These are phyloP conservation scores for Carex kokanica DNA, from an alignment of 176 grass and related monocot genomes.

Conservation along the genomic window DNA sequence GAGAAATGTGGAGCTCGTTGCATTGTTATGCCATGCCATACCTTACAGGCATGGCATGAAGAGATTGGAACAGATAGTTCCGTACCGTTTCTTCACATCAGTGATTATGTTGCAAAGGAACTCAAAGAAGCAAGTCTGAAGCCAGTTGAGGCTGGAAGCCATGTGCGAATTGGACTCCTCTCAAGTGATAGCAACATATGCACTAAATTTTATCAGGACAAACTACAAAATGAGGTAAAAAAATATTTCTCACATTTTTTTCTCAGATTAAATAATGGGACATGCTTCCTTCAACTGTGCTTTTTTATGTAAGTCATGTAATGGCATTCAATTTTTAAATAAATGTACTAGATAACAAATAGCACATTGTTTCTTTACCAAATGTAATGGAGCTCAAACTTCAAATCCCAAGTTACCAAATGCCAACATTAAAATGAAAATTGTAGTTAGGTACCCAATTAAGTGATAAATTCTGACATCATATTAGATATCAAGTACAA, in stretches of 20 bases:
- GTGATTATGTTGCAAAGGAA: slow-evolving; percentile 60
- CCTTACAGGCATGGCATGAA: slow-evolving; percentile 52
- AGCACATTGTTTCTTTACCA: background rate
- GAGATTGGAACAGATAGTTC: slow-evolving; percentile 58
- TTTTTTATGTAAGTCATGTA: background rate
- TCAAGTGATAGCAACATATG: slow-evolving; percentile 26
- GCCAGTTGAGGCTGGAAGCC: slow-evolving; percentile 69
- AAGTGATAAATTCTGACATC: background rate
- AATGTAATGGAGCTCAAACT: background rate
- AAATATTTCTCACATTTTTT: background rate
- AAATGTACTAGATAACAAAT: background rate
- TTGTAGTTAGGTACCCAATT: background rate
- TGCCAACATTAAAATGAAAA: background rate
- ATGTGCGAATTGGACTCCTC: slow-evolving; percentile 63
- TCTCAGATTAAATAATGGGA: background rate
- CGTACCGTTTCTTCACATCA: slow-evolving; percentile 50
- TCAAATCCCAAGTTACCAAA: background rate
- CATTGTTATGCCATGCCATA: slow-evolving; percentile 74
- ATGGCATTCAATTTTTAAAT: background rate
- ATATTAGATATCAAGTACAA: no score
- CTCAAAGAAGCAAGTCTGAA: slow-evolving; percentile 51
- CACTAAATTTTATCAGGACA: slow-evolving; percentile 40
- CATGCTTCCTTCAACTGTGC: background rate
- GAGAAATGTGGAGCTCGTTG: slow-evolving; percentile 65
- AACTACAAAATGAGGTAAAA: slow-evolving; percentile 53